These are phyloP conservation scores for Russula sp. DNA, from an alignment of 768 basidiomycete genomes.

Conservation along the genomic window DNA sequence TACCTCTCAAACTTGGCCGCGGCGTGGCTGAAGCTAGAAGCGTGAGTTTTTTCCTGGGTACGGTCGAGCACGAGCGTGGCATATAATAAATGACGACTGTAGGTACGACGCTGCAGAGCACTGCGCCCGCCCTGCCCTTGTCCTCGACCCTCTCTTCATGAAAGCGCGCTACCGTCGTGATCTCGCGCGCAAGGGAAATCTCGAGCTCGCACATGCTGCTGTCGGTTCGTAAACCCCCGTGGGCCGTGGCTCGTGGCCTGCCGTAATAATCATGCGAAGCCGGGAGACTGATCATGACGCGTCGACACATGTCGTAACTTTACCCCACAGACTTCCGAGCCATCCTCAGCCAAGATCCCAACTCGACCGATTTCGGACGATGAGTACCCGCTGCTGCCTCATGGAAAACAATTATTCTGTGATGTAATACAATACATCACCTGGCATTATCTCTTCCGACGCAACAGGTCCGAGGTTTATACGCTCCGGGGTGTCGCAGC, in stretches of 20 bases:
- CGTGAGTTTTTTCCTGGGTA: conserved; percentile 19
- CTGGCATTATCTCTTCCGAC: no score
- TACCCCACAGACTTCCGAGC: conserved; percentile 29
- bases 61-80: not conserved
- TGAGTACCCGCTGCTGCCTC: conserved; percentile 16
- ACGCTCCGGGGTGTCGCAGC: no score
- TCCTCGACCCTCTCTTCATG: conserved; percentile 28
- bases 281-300: not conserved
- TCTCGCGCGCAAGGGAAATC: conserved; percentile 31
- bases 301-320: not conserved
- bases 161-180: conserved; percentile 36
- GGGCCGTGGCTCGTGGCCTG: not conserved
- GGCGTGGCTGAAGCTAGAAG: conserved; percentile 38
- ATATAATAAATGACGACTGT: not conserved
- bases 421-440: no score
- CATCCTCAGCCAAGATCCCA: conserved; percentile 29
- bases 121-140: not conserved
- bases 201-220: conserved; percentile 23
- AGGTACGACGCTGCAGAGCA: not conserved
- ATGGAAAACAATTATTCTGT: no score
- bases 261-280: not conserved
- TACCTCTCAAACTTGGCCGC: conserved; percentile 40
- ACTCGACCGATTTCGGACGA: conserved; percentile 24
- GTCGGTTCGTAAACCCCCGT: conserved; percentile 23
- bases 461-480: no score